A percentile compares a stretch with the other conserved stretches of the same genome.
Evolutionary conservation across 192 early-diverging fungal species (phyloP).

Genomic region (Endogone sp.): DNA sequence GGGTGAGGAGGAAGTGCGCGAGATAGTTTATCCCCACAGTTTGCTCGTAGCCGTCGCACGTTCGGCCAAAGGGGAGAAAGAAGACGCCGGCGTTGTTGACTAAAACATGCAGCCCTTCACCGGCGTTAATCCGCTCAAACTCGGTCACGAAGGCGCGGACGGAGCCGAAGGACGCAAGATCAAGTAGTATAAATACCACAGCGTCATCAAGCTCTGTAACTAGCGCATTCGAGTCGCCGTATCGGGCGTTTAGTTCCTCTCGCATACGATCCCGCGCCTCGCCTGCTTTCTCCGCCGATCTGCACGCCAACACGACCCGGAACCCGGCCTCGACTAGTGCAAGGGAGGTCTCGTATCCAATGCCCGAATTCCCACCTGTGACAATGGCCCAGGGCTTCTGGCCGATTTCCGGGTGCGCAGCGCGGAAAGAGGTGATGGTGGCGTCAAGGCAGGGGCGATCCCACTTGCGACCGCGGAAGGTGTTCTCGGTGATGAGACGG

Average conservation of each 20-base stretch:
- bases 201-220: not conserved
- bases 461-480: not conserved
- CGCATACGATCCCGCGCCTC: not conserved
- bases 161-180: not conserved
- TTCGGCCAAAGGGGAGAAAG: not conserved
- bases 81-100: not conserved
- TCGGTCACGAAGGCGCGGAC: not conserved
- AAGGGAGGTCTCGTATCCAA: not conserved
- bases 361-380: not conserved
- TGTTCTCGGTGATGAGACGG: not conserved
- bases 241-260: not conserved
- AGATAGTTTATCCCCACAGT: constrained; percentile 7
- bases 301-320: not conserved
- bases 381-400: not conserved
- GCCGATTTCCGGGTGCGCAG: not conserved
- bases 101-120: not conserved
- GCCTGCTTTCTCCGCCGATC: not conserved
- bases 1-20: constrained; percentile 12
- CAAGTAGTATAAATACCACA: not conserved
- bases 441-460: not conserved
- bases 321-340: not conserved
- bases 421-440: not conserved
- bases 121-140: not conserved
- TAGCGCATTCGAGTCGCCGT: not conserved
- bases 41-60: not conserved